phyloP scores from a whole-genome alignment of 257 asterid genomes.

The Anisodus tanguticus region DNA sequence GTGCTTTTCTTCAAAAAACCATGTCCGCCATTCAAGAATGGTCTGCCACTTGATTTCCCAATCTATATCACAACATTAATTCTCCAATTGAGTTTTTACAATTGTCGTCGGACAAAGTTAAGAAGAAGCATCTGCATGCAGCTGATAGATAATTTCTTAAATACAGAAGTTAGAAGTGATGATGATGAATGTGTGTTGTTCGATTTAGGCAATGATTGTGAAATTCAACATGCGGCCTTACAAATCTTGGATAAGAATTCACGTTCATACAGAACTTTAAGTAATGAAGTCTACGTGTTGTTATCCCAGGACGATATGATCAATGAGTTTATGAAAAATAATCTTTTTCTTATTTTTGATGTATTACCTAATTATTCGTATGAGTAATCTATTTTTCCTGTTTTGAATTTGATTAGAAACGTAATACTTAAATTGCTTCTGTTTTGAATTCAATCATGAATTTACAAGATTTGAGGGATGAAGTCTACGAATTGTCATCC shows the following conservation, averaged over 20 bases:
- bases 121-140: background rate
- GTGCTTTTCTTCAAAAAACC: background rate
- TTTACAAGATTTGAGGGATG: background rate
- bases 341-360: too few relatives aligned
- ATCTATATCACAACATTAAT: too few relatives aligned
- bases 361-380: too few relatives aligned
- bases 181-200: background rate
- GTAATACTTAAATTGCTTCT: too few relatives aligned
- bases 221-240: background rate
- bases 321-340: background rate
- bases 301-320: constrained; percentile 13
- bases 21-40: background rate
- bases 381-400: too few relatives aligned
- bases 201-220: background rate
- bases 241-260: background rate
- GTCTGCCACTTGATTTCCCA: background rate
- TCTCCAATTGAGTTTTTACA: background rate
- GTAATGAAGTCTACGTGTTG: background rate
- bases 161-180: too few relatives aligned
- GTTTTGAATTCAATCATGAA: too few relatives aligned
- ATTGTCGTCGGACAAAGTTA: background rate
- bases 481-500: background rate
- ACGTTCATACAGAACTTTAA: too few relatives aligned
- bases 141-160: too few relatives aligned
- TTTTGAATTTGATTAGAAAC: too few relatives aligned